Evolutionary conservation across 2,329 filamentous ascomycete species (phyloP), one percentile per base, ranked within the genome.

Genomic region (Curvularia spicifera): DNA sequence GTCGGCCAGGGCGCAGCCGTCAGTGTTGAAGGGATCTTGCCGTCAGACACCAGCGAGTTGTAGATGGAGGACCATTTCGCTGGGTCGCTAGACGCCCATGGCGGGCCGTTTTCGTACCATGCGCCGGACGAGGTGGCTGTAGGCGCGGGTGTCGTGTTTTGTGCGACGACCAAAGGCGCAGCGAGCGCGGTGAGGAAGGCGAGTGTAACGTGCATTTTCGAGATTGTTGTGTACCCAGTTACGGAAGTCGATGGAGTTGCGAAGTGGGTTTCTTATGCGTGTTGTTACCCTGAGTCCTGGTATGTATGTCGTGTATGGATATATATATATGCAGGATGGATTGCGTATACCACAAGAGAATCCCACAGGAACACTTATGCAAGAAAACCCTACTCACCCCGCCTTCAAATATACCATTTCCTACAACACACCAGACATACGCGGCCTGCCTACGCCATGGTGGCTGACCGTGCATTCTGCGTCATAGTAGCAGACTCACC

Each of bases 11-110:
- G 69, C 3, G 61, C 61, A 2, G 60, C 60, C 0, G 70, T 71
- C 3, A 71, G 49, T 2, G 70, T 71, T 1, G 68, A 67, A 2
- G 71, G 71, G 29, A 71, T 65, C n/a, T 63, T 64, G 7, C 70
- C 66, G 1, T 56, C 61, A 0, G 68, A 69, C 18, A 69, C 51
- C 5, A 73, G 67, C 1, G 71, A 73, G 47, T 59, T 48, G 61
- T 73, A 70, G 44, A 71, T 51, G 0, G 69, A 71, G 0, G 70
- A 68, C 67, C 68, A 71, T 40, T 60, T 59, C 0, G 53, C 63
- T 2, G 64, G 56, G 42, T 71, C 63, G 18, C 59, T 52, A 1
- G 68, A 61, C 1, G 68, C 68, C 68, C 67, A 71, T 24, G 67
- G 65, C 10, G 65, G 68, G 3, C 45, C 58, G 33, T 39, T 24